Evolutionary conservation across 768 basidiomycete species (phyloP).

Genomic region (Neoboletus brunneissimus): DNA sequence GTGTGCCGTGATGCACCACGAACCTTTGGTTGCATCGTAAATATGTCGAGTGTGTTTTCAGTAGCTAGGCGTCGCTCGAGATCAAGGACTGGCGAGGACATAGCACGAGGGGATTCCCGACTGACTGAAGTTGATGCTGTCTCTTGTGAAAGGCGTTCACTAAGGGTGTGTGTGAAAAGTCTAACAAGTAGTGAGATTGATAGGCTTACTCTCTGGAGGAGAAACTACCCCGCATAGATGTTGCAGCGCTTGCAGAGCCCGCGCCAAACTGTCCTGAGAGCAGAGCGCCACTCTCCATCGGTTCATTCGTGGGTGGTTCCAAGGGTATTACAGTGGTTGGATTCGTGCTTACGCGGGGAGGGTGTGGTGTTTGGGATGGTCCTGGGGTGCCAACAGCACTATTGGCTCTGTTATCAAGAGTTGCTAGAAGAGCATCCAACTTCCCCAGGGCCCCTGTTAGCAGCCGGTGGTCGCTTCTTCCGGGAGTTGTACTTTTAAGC

Average conservation of each 20-base stretch:
- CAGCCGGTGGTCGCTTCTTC: slow-evolving; percentile 81
- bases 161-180: slow-evolving; percentile 26
- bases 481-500: slow-evolving; percentile 81
- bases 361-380: not conserved
- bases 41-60: slow-evolving; percentile 83
- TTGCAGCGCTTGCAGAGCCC: slow-evolving; percentile 43
- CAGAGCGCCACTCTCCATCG: slow-evolving; percentile 2
- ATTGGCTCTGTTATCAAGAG: slow-evolving; percentile 57
- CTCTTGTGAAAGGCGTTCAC: slow-evolving; percentile 60
- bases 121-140: slow-evolving; percentile 54
- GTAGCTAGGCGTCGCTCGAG: slow-evolving; percentile 80
- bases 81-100: slow-evolving; percentile 62
- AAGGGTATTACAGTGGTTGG: not conserved
- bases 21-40: slow-evolving; percentile 93
- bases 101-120: slow-evolving; percentile 48
- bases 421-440: slow-evolving; percentile 68
- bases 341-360: not conserved
- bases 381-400: slow-evolving; percentile 25
- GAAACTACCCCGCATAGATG: slow-evolving; percentile 52
- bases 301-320: not conserved
- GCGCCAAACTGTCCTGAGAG: slow-evolving; percentile 24
- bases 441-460: slow-evolving; percentile 78
- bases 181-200: not conserved
- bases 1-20: slow-evolving; percentile 3
- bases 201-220: slow-evolving; percentile 54